Conservation (phyloP, 345 rosid species). For the Rhodamnia argentea region DNA sequence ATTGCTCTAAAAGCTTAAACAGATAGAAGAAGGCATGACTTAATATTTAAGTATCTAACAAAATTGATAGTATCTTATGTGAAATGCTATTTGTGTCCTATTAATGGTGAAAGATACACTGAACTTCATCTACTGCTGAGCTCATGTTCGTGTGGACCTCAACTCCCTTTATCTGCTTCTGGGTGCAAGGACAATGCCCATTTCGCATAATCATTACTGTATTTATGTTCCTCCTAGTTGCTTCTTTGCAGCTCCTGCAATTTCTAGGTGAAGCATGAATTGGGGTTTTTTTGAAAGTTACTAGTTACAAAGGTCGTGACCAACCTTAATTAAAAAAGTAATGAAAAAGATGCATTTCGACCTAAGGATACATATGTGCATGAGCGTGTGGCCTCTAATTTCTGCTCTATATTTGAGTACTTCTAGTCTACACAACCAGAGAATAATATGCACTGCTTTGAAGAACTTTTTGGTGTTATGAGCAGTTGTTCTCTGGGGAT, state of each 20-base stretch:
- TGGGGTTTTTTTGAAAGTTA: not conserved
- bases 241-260: not conserved
- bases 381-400: not conserved
- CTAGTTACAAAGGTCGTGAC: not conserved
- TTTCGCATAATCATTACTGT: not conserved
- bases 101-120: not conserved
- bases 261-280: not conserved
- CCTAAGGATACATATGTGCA: not conserved
- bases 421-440: not conserved
- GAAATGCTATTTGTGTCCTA: not conserved
- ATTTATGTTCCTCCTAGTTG: not conserved
- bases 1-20: not conserved
- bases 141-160: not conserved
- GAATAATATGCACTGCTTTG: not conserved
- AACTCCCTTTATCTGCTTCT: not conserved
- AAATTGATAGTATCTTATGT: not conserved
- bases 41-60: not conserved
- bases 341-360: not conserved
- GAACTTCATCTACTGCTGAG: not conserved
- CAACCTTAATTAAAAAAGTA: not conserved
- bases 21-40: not conserved
- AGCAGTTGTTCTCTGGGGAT: not conserved
- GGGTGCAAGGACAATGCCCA: not conserved
- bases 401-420: not conserved
- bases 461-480: not conserved